These are phyloP conservation scores for Castanospermum australe DNA, from an alignment of 306 rosid genomes.

Conservation along the genomic window DNA sequence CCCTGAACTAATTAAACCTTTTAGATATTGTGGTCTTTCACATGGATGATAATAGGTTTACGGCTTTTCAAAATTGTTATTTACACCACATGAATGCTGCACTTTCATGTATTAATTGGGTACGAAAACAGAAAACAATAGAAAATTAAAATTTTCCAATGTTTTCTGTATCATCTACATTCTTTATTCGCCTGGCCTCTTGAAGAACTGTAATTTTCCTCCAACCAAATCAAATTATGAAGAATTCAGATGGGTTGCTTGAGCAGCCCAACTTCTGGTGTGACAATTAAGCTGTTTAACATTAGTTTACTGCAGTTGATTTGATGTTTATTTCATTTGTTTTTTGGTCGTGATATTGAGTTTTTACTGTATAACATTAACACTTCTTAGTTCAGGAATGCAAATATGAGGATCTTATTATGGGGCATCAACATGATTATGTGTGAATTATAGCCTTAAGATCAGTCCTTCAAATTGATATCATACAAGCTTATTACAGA, in stretches of 20 bases:
- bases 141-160: not conserved
- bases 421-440: not conserved
- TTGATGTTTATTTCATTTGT: not conserved
- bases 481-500: not conserved
- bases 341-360: not conserved
- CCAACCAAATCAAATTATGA: not conserved
- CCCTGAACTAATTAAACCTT: not conserved
- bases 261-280: not conserved
- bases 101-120: not conserved
- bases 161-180: not conserved
- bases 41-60: not conserved
- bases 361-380: not conserved
- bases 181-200: not conserved
- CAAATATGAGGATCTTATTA: not conserved
- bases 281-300: not conserved
- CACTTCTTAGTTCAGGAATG: no score
- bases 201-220: not conserved
- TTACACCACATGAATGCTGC: not conserved
- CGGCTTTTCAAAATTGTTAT: not conserved
- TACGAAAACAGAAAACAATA: not conserved
- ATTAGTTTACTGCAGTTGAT: not conserved
- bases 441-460: not conserved
- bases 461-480: not conserved
- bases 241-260: not conserved
- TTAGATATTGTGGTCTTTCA: not conserved